Conservation (phyloP, 306 rosid genomes). For the Malus sylvestris region DNA sequence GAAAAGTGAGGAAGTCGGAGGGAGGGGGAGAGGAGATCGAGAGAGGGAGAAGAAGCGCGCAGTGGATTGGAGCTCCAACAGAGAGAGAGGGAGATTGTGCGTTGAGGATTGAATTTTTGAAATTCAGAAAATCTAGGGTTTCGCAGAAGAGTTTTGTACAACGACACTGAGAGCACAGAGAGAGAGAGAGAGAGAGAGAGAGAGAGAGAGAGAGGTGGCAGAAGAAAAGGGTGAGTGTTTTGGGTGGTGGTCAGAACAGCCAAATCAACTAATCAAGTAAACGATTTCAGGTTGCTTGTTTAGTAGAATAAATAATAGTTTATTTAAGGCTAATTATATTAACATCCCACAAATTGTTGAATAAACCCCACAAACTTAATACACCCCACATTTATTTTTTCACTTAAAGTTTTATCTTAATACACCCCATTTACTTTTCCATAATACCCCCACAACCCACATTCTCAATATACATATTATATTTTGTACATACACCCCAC, state of each 20-base stretch:
- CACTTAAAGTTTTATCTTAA: too few species aligned
- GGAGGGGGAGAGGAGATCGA: slow-evolving; percentile 6
- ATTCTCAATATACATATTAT: too few species aligned
- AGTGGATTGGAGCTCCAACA: background rate
- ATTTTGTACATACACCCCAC: too few species aligned
- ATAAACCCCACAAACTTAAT: too few species aligned
- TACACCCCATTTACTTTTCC: too few species aligned
- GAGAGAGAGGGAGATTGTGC: background rate
- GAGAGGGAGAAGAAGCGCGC: slow-evolving; percentile 2
- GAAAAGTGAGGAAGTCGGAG: background rate
- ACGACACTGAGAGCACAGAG: slow-evolving; percentile 14
- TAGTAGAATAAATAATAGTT: background rate
- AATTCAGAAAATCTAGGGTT: slow-evolving; percentile 39
- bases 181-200: background rate
- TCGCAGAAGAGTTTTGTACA: slow-evolving; percentile 20
- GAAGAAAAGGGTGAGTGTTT: slow-evolving; percentile 25
- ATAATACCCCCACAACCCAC: too few species aligned
- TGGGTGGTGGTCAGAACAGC: slow-evolving; percentile 46
- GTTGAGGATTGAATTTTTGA: background rate
- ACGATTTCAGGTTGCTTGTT: slow-evolving; percentile 14
- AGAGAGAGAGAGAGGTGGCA: slow-evolving; percentile 7
- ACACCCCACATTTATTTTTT: too few species aligned
- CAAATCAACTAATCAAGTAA: slow-evolving; percentile 35
- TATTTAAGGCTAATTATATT: too few species aligned
- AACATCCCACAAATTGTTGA: too few species aligned